These are phyloP conservation scores for Bruguiera parviflora DNA, from an alignment of 345 rosid genomes.

Conservation along the genomic window DNA sequence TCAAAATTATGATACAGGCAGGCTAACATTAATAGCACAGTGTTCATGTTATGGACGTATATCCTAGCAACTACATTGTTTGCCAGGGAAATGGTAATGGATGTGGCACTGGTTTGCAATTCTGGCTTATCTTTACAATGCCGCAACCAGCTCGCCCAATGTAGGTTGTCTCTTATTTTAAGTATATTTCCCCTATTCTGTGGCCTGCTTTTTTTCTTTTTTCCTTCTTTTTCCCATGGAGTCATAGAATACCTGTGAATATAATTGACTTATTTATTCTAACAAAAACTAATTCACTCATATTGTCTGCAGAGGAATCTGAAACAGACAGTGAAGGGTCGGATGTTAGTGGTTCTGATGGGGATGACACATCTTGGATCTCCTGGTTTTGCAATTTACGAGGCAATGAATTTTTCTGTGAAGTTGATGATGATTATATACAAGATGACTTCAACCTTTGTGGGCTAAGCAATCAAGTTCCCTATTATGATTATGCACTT, in stretches of 20 bases:
- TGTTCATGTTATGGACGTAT: no score
- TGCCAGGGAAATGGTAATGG: no score
- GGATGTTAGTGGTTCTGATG: constrained; percentile 97
- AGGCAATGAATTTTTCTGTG: constrained; percentile 97
- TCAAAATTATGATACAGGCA: no score
- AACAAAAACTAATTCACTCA: background rate
- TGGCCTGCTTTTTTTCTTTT: background rate
- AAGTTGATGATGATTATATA: constrained; percentile 97
- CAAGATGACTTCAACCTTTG: constrained; percentile 97
- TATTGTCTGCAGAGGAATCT: constrained; percentile 56
- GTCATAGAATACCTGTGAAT: no score
- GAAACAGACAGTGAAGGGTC: constrained; percentile 95
- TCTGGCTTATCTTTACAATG: background rate
- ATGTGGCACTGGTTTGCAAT: no score
- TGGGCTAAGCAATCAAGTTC: constrained; percentile 95
- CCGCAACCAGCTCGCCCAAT: no score
- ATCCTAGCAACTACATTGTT: no score
- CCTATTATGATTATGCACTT: constrained; percentile 94
- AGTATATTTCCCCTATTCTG: background rate
- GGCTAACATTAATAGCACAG: no score
- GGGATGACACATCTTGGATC: constrained; percentile 93
- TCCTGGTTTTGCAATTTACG: constrained; percentile 95
- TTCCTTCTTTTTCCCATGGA: background rate
- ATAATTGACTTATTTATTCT: background rate
- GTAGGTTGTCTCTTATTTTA: background rate